phyloP scores from a whole-genome alignment of 1,284 basidiomycete species.

The Rhodotorula sp. region DNA sequence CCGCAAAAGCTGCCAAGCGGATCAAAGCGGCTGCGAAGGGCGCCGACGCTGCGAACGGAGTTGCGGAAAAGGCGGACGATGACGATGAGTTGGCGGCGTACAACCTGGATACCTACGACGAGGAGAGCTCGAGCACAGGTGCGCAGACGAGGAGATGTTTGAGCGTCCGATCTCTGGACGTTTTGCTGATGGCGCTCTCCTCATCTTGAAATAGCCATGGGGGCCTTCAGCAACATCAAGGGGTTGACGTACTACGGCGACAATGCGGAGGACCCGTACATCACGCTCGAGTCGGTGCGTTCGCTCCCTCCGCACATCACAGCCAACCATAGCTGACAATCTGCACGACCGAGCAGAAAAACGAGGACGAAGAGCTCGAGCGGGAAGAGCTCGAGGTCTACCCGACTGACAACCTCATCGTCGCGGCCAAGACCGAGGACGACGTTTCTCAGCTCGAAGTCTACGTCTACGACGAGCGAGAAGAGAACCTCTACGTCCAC shows the following conservation, averaged over 20 bases:
- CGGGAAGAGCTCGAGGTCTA: slow-evolving; percentile 85
- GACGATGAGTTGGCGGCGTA: slow-evolving; percentile 79
- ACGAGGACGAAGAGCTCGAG: slow-evolving; percentile 75
- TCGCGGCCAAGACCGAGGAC: slow-evolving; percentile 93
- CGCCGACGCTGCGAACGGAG: slow-evolving; percentile 18
- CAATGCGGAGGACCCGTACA: slow-evolving; percentile 94
- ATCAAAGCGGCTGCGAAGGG: slow-evolving; percentile 53
- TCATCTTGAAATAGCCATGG: slow-evolving; percentile 57
- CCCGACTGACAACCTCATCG: slow-evolving; percentile 86
- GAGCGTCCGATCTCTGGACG: background rate
- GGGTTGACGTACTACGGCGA: slow-evolving; percentile 87
- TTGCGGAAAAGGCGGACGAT: slow-evolving; percentile 51
- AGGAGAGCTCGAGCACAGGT: slow-evolving; percentile 63
- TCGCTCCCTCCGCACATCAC: background rate
- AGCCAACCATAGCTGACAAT: background rate
- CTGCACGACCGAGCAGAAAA: slow-evolving; percentile 13
- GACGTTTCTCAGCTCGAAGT: slow-evolving; percentile 94
- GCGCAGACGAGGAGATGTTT: slow-evolving; percentile 39
- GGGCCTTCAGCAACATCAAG: slow-evolving; percentile 94
- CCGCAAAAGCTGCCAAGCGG: slow-evolving; percentile 29
- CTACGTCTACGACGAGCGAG: slow-evolving; percentile 86
- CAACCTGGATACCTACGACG: slow-evolving; percentile 89
- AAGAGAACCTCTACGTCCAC: slow-evolving; percentile 89
- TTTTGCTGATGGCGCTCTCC: background rate
- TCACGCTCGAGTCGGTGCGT: slow-evolving; percentile 86